Evolutionary conservation across 352 stramenopile genomes (phyloP), one percentile per base, ranked within the genome.

Genomic region (Bremia lactucae): DNA sequence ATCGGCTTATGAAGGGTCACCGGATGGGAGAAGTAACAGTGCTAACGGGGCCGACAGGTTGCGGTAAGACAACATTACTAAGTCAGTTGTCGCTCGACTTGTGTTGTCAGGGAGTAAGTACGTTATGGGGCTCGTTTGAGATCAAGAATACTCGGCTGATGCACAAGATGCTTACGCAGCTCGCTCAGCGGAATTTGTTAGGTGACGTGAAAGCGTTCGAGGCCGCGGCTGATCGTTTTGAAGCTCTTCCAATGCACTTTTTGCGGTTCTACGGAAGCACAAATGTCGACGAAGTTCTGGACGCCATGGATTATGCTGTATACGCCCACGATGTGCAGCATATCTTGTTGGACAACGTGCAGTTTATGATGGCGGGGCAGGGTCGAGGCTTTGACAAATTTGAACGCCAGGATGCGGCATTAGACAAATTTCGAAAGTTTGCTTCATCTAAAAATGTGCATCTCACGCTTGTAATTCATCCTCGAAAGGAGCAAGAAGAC

Each of bases 301-400:
- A 99, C 63, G 94, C 95, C 3, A 98, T 99, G 94, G 92, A 98
- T 56, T 98, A 98, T 64, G 89, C 82, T 8, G 93, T 97, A 20
- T 98, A 98, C 52, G 93, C 95, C 13, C 90, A 99, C 62, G 95
- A 98, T 62, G 93, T 98, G 34, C 79, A 98, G 65, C 96, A 99
- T 67, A 96, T 99, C 36, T 83, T 99, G 57, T 62, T 99, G 33
- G 96, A 99, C 70, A 99, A 99, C 60, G 86, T 99, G 53, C 96
- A 99, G 71, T 99, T 99, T 53, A 99, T 99, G 96, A 97, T 99
- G 68, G 87, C 77, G 1, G 73, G 74, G 6, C 82, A 94, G 52
- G 82, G 79, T 15, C 72, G 77, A 31, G 78, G 78, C 2, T 93
- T 72, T 31, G 81, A 93, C 62, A 93, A 93, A 63, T 93, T 93